Base-by-base conservation (phyloP, 169 alveolate species). In the Plasmodium malariae region DNA sequence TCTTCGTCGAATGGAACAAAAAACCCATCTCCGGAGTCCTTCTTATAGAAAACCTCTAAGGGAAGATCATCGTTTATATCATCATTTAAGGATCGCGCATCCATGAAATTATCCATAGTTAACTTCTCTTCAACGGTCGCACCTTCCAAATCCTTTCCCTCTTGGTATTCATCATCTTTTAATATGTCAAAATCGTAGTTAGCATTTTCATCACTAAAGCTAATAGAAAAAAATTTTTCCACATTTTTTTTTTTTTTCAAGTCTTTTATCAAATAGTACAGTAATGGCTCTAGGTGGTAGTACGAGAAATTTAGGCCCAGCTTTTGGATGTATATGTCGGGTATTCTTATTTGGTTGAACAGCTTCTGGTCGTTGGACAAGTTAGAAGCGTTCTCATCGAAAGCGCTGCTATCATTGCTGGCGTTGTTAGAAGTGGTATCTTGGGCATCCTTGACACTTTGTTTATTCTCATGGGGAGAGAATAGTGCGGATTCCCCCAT, bases 281-380 rank as follows among this genome's bases (percentile, higher is more conserved):
- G 26, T 65, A 65, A 36, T 49, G 90, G 83, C 19, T 80, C 90
- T 68, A 80, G 21, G 21, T 80, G 69, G 26, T 80, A 65, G 70
- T 48, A 80, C 5, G 32, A 21, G 6, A 65, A 48, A 37, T 65
- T 80, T 37, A 80, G 28, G 9, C 90, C 90, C 21, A 80, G 57
- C 49, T 65, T 80, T 80, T 80, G 90, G 0, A 49, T 36, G n/a
- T 65, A 80, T 26, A 80, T 45, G 30, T 65, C 32, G 24, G 90
- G 90, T 21, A 65, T 65, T 48, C 65, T 80, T 48, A 80, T 80
- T 80, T 80, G 90, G 32, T 36, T 19, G 65, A 80, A 80, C 28
- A 80, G 24, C 37, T 45, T 80, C 37, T 80, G 69, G 34, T 80
- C 90, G 14, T 45, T 62, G 11, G 83, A 65, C 1, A 48, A 28